Evolutionary conservation across 768 basidiomycete species (phyloP).

Genomic region (Hypsizygus marmoreus): DNA sequence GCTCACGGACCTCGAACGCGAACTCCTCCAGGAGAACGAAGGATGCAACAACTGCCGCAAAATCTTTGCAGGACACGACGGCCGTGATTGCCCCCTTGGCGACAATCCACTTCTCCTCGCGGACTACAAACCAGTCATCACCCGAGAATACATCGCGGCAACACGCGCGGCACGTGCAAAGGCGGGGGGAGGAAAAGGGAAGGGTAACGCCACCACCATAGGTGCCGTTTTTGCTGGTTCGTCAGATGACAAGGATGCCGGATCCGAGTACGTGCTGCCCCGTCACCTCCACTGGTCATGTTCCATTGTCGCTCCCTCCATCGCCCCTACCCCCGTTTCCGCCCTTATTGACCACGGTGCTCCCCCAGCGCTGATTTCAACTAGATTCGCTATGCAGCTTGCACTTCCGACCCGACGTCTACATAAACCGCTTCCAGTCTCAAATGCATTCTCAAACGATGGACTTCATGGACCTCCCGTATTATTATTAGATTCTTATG

Average conservation of each 20-base stretch:
- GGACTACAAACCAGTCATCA: neutral
- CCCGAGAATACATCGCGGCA: neutral
- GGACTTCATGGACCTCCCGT: neutral
- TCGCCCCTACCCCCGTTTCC: neutral
- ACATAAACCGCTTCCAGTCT: neutral
- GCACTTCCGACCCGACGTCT: neutral
- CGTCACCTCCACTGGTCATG: neutral
- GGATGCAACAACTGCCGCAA: no score
- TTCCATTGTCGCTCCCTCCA: neutral
- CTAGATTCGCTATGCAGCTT: neutral
- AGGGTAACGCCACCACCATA: neutral
- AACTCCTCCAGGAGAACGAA: no score
- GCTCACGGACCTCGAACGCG: no score
- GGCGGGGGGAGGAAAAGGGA: neutral
- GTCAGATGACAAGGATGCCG: neutral
- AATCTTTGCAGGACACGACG: no score
- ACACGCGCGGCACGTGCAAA: neutral
- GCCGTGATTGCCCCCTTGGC: no score
- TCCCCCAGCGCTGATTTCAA: neutral
- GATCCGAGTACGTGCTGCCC: neutral
- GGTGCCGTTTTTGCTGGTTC: neutral
- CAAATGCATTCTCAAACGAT: neutral
- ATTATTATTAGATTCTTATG: neutral
- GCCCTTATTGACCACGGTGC: neutral
- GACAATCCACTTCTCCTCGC: no score